These are phyloP conservation scores for Tarenaya hassleriana DNA, from an alignment of 345 rosid species.

Conservation along the genomic window DNA sequence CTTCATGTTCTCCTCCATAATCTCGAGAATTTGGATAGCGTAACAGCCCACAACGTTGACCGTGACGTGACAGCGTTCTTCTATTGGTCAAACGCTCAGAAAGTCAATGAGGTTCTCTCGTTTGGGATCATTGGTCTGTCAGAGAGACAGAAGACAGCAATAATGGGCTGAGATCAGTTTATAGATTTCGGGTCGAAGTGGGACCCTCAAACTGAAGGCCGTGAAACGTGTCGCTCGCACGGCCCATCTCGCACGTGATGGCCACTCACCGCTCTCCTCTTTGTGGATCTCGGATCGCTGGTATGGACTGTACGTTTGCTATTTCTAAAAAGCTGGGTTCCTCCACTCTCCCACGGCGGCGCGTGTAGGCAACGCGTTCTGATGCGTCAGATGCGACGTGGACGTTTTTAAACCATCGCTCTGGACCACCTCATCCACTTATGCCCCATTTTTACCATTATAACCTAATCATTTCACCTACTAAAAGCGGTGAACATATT, in stretches of 20 bases:
- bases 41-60: conserved; percentile 18
- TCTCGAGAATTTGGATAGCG: neutral
- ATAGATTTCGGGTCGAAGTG: conserved; percentile 7
- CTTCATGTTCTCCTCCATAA: conserved; percentile 16
- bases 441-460: too few relatives aligned
- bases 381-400: too few relatives aligned
- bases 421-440: too few relatives aligned
- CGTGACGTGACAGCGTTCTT: conserved; percentile 20
- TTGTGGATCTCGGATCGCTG: conserved; percentile 1
- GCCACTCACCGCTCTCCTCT: conserved; percentile 18
- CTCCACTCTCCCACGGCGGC: conserved; percentile 19
- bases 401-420: too few relatives aligned
- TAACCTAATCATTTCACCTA: too few relatives aligned
- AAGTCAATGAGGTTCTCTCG: conserved; percentile 11
- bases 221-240: conserved; percentile 26
- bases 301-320: neutral
- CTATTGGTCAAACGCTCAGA: conserved; percentile 7
- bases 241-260: conserved; percentile 11
- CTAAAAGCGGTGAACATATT: too few relatives aligned
- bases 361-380: conserved; percentile 6
- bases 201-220: conserved; percentile 20
- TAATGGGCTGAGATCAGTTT: conserved; percentile 15
- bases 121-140: conserved; percentile 16
- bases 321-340: conserved; percentile 15
- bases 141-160: conserved; percentile 8